phyloP scores from a whole-genome alignment of 495 filamentous ascomycete genomes.

The Podospora anserina region DNA sequence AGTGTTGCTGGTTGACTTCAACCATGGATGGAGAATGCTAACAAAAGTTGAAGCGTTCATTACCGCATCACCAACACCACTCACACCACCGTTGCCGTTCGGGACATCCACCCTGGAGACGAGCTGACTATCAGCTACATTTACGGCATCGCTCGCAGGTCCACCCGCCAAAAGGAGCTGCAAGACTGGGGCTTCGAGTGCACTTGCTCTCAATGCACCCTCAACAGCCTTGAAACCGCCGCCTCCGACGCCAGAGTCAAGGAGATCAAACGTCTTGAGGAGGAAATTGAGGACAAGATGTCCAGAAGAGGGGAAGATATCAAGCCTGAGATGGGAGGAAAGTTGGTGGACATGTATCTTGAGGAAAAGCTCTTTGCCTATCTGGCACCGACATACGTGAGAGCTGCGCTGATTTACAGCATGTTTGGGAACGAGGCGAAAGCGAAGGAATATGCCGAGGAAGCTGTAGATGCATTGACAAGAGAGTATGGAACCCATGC shows the following conservation, averaged over 20 bases:
- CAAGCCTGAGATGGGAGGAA: constrained; percentile 33
- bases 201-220: constrained; percentile 36
- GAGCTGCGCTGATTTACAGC: constrained; percentile 43
- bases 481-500: constrained; percentile 35
- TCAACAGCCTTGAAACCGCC: constrained; percentile 16
- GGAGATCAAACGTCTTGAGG: constrained; percentile 34
- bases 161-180: constrained; percentile 36
- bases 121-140: constrained; percentile 45
- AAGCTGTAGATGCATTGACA: constrained; percentile 34
- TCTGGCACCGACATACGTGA: constrained; percentile 37
- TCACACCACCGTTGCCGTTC: constrained; percentile 39
- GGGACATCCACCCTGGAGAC: constrained; percentile 38
- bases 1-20: constrained; percentile 10
- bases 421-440: constrained; percentile 40
- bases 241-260: constrained; percentile 38
- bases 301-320: constrained; percentile 20
- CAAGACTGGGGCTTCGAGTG: constrained; percentile 42
- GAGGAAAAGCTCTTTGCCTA: constrained; percentile 38
- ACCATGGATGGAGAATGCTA: not conserved
- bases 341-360: constrained; percentile 35
- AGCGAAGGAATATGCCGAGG: constrained; percentile 32
- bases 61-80: constrained; percentile 42
- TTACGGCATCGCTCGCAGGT: constrained; percentile 28
- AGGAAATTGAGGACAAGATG: constrained; percentile 34
- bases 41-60: constrained; percentile 31